Evolutionary conservation across 2,329 filamentous ascomycete genomes (phyloP), one percentile per base, ranked within the genome.

Genomic region (Cryoendolithus antarcticus): DNA sequence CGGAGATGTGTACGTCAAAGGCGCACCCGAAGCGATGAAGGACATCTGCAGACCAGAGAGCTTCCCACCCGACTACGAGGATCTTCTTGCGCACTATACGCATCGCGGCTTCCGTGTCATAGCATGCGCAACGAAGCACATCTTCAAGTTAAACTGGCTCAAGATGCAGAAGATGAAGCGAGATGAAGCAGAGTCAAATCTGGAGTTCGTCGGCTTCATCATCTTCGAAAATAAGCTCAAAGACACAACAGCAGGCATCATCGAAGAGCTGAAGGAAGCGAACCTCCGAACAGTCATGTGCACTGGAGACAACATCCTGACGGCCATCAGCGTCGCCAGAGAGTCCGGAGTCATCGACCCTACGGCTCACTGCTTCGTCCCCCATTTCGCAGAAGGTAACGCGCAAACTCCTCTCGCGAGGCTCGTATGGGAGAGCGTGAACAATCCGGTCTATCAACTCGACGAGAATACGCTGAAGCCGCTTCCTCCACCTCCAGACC

Each of bases 151-250:
- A 27, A 93, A 81, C 52, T 95, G 86, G 88, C 77, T 94, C 39
- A 93, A 93, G 57, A 80, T 88, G 5, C 86, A 96, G 55, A 94
- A 93, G 64, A 88, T 96, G 80, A 82, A 78, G 50, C 80, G 91
- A 24, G 66, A 78, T 30, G 83, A 95, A 39, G 88, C 83, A 6
- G 91, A 98, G 60, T 81, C 75, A 3, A 71, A 78, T 27, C 72
- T 98, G 8, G 77, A 89, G 34, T 96, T 98, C 55, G 73, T 88
- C 29, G 91, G 91, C 4, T 98, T 98, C 63, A 96, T 98, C 55
- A 81, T 98, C 39, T 98, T 98, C 52, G 91, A 98, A 63, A 98
- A 98, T 65, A 98, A 98, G 63, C 67, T 98, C 44, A 98, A 98
- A 60, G 80, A 84, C 2, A 86, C 76, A 12, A 95, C 89, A 0